phyloP scores from a whole-genome alignment of 345 rosid genomes.

The Litchi chinensis region DNA sequence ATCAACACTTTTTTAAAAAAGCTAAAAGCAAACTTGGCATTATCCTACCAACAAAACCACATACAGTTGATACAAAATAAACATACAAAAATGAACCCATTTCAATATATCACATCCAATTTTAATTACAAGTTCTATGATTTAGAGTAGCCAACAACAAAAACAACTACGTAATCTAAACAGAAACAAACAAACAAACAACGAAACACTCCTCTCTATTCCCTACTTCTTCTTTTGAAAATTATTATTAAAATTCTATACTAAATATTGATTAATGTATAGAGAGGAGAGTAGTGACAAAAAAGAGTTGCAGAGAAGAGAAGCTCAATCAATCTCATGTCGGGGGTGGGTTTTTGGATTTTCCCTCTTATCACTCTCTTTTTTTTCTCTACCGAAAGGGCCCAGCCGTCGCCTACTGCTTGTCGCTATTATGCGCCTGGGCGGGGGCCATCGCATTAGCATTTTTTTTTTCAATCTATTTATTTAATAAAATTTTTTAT shows the following conservation, averaged over 20 bases:
- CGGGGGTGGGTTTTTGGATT: neutral
- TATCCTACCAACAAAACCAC: neutral
- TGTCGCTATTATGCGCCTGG: slow-evolving; percentile 26
- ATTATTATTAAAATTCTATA: neutral
- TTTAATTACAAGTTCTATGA: neutral
- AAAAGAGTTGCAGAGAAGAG: neutral
- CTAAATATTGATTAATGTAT: neutral
- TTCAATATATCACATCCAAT: slow-evolving; percentile 13
- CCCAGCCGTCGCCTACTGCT: slow-evolving; percentile 40
- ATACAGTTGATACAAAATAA: neutral
- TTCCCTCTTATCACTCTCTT: slow-evolving; percentile 3
- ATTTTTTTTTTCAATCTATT: neutral
- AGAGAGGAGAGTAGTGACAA: slow-evolving; percentile 7
- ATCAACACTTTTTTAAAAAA: neutral
- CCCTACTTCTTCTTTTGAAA: neutral
- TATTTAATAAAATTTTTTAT: slow-evolving; percentile 6
- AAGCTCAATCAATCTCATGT: slow-evolving; percentile 15
- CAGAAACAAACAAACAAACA: neutral
- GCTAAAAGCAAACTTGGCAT: slow-evolving; percentile 8
- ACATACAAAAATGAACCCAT: neutral
- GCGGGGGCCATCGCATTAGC: slow-evolving; percentile 7
- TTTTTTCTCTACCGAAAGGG: slow-evolving; percentile 31
- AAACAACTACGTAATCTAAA: slow-evolving; percentile 9
- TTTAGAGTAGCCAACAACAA: slow-evolving; percentile 18
- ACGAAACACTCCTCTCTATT: neutral